Percentiles rank a stretch among this genome's conserved stretches.
phyloP scores from a whole-genome alignment of 2,329 filamentous ascomycete genomes.

The Volutella citrinella region DNA sequence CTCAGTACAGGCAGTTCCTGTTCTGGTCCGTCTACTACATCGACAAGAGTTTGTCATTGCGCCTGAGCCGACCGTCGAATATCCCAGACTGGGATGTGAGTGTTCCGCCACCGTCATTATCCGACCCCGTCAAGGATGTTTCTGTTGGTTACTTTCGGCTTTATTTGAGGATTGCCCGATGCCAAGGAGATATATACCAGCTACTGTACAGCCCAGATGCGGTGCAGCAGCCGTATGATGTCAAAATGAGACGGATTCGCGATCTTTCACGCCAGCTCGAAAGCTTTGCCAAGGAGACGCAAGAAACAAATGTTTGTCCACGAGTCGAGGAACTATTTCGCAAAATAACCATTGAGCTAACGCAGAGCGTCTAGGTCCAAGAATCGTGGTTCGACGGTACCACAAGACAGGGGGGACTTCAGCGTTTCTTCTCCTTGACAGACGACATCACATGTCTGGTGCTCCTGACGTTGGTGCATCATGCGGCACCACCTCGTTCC shows the following conservation, averaged over 20 bases:
- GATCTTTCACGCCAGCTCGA: too few species aligned
- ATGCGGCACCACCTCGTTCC: conserved; percentile 1
- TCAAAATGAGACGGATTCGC: neutral
- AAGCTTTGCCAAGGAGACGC: too few species aligned
- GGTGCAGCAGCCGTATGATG: conserved; percentile 2
- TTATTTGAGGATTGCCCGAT: conserved; percentile 7
- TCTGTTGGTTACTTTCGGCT: too few species aligned
- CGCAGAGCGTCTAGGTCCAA: too few species aligned
- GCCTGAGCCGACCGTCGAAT: conserved; percentile 50
- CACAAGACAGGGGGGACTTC: too few species aligned
- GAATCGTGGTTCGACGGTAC: too few species aligned
- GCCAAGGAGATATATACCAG: conserved; percentile 12
- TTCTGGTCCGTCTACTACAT: conserved; percentile 59
- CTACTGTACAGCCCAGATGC: conserved; percentile 8
- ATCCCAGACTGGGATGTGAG: conserved; percentile 58
- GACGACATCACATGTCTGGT: conserved; percentile 10
- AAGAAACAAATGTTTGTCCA: too few species aligned
- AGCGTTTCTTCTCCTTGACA: too few species aligned
- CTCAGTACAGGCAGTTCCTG: conserved; percentile 32
- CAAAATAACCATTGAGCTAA: too few species aligned
- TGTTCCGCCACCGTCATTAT: too few species aligned
- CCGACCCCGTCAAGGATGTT: conserved; percentile 23
- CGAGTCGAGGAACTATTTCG: too few species aligned
- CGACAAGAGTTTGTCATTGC: conserved; percentile 53
- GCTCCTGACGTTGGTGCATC: conserved; percentile 9